Evolutionary conservation across 2,329 filamentous ascomycete species (phyloP).

Genomic region (Trichoderma endophyticum): DNA sequence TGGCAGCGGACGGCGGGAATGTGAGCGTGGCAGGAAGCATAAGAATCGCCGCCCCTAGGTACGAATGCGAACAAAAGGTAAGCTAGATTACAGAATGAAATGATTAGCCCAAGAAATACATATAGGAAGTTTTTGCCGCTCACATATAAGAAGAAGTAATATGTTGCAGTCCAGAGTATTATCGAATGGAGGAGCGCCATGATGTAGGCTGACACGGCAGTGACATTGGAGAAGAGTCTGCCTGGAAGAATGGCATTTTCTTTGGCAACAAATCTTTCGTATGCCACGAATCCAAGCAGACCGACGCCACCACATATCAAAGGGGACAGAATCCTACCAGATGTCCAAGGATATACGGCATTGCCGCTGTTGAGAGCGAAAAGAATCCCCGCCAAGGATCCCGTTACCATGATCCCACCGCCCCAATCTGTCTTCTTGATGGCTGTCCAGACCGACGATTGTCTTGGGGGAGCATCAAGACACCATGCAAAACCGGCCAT

Average conservation of each 20-base stretch:
- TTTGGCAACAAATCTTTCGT: not conserved
- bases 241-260: not conserved
- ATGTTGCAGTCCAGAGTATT: not conserved
- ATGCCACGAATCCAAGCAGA: not conserved
- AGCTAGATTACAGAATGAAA: not conserved
- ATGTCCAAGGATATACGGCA: not conserved
- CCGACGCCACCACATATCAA: not conserved
- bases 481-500: not conserved
- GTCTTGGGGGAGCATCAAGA: not conserved
- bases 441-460: not conserved
- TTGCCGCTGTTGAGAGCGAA: not conserved
- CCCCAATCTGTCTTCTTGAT: not conserved
- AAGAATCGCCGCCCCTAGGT: not conserved
- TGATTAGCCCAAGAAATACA: not conserved
- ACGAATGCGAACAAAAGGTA: not conserved
- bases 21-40: not conserved
- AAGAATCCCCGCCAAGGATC: not conserved
- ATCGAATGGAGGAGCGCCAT: not conserved
- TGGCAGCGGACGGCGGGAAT: not conserved
- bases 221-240: not conserved
- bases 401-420: not conserved
- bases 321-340: not conserved
- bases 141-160: conserved; percentile 4
- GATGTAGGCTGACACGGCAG: not conserved
- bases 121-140: not conserved